Evolutionary conservation across 2,329 filamentous ascomycete genomes (phyloP), one percentile per base, ranked within the genome.

Genomic region (Aspergillus luchuensis): DNA sequence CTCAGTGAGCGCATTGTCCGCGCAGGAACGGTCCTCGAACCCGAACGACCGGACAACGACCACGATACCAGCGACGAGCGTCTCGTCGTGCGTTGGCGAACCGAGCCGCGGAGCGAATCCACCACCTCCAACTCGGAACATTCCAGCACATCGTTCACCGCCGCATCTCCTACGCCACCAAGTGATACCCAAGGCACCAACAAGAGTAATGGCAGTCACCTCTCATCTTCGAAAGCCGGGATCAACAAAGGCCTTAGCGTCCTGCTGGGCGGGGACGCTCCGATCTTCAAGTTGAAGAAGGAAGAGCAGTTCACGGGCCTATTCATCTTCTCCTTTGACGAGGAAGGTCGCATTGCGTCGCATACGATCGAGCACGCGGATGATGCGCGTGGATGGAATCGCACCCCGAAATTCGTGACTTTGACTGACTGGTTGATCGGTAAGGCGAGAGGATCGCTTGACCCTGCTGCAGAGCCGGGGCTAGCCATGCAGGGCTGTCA

Each of bases 301-400:
- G 85, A 85, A 62, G 89, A 91, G 70, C 90, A 93, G 71, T 98
- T 98, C 69, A 91, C 88, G 1, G 95, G 95, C 0, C 78, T 98
- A 10, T 99, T 98, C 77, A 89, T 97, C 61, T 99, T 99, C 74
- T 91, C 96, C 66, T 99, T 99, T 74, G 95, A 98, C 72, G 83
- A 87, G 50, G 85, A 96, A 69, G 95, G 95, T 1, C 84, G 92
- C 64, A 87, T 99, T 38, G 78, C 90, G 51, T 92, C 87, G 67
- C 95, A 98, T 76, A 96, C 91, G 0, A 98, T 99, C 70, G 95
- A 99, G 78, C 91, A 96, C 78, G 90, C 91, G 1, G 90, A 97
- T 69, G 89, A 95, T 70, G 88, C 89, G 15, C 87, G 89, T 41
- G 87, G 91, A 62, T 96, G 90, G 87, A 93, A 97, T 69, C 87